Evolutionary conservation across 768 basidiomycete genomes (phyloP), one percentile per base, ranked within the genome.

Genomic region (Terana coerulea): DNA sequence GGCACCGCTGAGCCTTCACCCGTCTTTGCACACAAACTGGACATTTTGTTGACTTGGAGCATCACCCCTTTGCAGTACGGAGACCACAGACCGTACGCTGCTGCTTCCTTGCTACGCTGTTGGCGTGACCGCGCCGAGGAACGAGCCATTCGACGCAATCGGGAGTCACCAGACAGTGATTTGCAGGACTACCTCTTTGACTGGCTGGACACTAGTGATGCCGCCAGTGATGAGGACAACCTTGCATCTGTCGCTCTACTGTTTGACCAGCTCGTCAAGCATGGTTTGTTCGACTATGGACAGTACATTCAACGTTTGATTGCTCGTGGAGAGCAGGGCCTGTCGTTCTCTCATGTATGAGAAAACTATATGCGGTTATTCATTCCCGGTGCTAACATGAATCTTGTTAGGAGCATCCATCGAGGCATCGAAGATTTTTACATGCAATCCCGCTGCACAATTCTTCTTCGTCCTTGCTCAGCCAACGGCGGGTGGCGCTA

Each of bases 1-100:
- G 72, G 73, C 8, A 71, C 69, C 25, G 62, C 64, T 2, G 63
- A 66, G 24, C 47, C 75, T 48, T 61, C 68, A 19, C 60, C 70
- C 11, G 63, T 66, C 10, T 88, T 90, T 59, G 67, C 74, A n/a
- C 77, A 78, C 52, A 89, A 91, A 61, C 75, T 91, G 15, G 81
- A 88, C 56, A 76, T 83, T 47, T 73, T 91, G 2, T 74, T 92
- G 9, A 86, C 86, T 0, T 93, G 91, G 90, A 80, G 81, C 59
- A 81, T 91, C 24, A 88, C 89, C 0, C 79, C 83, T 2, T 71
- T 88, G 15, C 91, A 92, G 66, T 91, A 85, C 53, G 90, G 91
- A 9, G 84, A 90, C 37, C 91, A 91, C 58, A 75, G 90, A 29
- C 81, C 86, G 1, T 86, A 84, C 60, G 88, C 82, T 25, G 87